Evolutionary conservation across 352 stramenopile genomes (phyloP).

Genomic region (Pythium phragmiticola): DNA sequence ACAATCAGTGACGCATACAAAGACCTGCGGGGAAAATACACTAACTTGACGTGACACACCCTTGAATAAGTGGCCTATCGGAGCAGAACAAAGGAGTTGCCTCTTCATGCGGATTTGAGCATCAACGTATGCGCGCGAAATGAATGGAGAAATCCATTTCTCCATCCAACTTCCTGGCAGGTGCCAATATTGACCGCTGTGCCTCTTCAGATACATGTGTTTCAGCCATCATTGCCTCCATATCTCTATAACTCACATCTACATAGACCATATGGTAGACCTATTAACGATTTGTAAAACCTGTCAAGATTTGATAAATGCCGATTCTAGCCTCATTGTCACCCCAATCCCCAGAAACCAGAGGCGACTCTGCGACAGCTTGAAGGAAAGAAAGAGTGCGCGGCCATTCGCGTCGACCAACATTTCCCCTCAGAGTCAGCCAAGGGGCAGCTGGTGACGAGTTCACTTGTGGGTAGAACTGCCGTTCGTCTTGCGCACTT

Average conservation of each 20-base stretch:
- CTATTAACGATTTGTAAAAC: neutral
- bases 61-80: too few species aligned
- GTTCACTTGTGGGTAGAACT: neutral
- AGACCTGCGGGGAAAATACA: too few species aligned
- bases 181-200: neutral
- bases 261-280: neutral
- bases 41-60: too few species aligned
- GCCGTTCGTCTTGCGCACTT: neutral
- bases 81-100: too few species aligned
- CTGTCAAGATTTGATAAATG: neutral
- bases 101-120: too few species aligned
- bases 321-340: neutral
- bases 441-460: neutral
- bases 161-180: neutral
- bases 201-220: conserved; percentile 5
- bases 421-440: neutral
- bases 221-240: conserved; percentile 1
- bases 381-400: conserved; percentile 8
- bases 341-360: neutral
- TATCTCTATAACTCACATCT: conserved; percentile 2
- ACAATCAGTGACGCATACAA: too few species aligned
- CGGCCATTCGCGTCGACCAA: neutral
- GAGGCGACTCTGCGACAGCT: conserved; percentile 9
- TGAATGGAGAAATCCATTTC: neutral
- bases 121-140: too few species aligned